A percentile compares a stretch with the other conserved stretches of the same genome.
These are phyloP conservation scores for Aspergillus proliferans DNA, from an alignment of 2,329 filamentous ascomycete species.

Conservation along the genomic window DNA sequence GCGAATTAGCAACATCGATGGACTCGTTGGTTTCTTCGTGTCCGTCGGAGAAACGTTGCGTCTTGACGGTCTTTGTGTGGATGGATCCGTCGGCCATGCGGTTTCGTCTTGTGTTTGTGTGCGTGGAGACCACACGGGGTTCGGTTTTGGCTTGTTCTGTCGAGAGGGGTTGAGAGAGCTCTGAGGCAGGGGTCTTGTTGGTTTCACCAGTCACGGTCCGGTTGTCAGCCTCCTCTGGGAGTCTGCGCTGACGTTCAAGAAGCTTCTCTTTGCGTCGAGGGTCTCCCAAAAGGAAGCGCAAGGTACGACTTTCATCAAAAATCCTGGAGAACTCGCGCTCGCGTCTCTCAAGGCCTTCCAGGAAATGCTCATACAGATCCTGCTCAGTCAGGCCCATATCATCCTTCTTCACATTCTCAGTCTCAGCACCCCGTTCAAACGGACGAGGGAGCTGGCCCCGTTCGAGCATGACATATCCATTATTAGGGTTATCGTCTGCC, in stretches of 20 bases:
- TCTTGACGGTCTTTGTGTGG: slow-evolving; percentile 52
- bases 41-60: slow-evolving; percentile 55
- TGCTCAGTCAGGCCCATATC: slow-evolving; percentile 32
- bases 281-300: slow-evolving; percentile 31
- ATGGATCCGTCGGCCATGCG: slow-evolving; percentile 52
- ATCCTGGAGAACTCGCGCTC: slow-evolving; percentile 25
- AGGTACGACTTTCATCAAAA: slow-evolving; percentile 27
- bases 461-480: background rate
- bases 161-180: background rate
- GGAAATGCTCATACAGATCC: slow-evolving; percentile 48
- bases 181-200: slow-evolving; percentile 12
- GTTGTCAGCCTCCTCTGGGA: slow-evolving; percentile 6
- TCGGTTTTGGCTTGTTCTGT: background rate
- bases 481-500: slow-evolving; percentile 8
- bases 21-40: slow-evolving; percentile 54
- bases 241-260: slow-evolving; percentile 7
- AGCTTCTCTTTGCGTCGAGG: slow-evolving; percentile 18
- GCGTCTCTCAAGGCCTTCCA: slow-evolving; percentile 31
- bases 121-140: slow-evolving; percentile 46
- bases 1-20: slow-evolving; percentile 35
- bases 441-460: background rate
- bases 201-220: slow-evolving; percentile 20
- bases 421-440: background rate
- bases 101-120: slow-evolving; percentile 52
- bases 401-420: slow-evolving; percentile 14